Percentiles rank a stretch among this genome's conserved stretches.
These are phyloP conservation scores for Fomitopsis pulvina DNA, from an alignment of 768 basidiomycete genomes.

Conservation along the genomic window DNA sequence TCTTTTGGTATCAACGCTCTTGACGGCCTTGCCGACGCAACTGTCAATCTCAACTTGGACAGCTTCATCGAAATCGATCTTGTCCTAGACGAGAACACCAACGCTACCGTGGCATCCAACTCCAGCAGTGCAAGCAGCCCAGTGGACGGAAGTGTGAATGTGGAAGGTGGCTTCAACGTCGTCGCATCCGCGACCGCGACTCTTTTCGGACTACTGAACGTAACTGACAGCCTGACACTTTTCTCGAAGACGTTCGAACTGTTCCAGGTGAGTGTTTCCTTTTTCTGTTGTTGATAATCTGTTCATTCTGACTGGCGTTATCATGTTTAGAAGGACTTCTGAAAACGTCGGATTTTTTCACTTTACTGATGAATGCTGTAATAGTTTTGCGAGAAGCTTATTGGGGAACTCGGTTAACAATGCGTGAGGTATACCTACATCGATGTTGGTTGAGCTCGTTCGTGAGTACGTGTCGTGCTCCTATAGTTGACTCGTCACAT, in stretches of 20 bases:
- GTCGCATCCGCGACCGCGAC: slow-evolving; percentile 16
- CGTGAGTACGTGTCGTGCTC: too few species aligned
- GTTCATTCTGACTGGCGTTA: too few species aligned
- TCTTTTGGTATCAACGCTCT: slow-evolving; percentile 40
- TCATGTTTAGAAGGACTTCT: too few species aligned
- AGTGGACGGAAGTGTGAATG: slow-evolving; percentile 17
- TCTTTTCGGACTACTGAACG: slow-evolving; percentile 19
- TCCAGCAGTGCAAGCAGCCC: slow-evolving; percentile 8
- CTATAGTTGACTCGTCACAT: too few species aligned
- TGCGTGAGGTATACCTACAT: too few species aligned
- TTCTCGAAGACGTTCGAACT: slow-evolving; percentile 19
- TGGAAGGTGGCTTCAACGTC: slow-evolving; percentile 16
- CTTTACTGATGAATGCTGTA: too few species aligned
- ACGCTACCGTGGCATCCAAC: not conserved
- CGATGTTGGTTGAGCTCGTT: too few species aligned
- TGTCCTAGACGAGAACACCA: slow-evolving; percentile 13
- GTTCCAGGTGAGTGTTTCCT: slow-evolving; percentile 19
- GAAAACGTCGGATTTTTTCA: too few species aligned
- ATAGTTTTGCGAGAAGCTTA: too few species aligned
- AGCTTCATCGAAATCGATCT: slow-evolving; percentile 22
- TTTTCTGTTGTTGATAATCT: too few species aligned
- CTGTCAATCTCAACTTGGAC: slow-evolving; percentile 35
- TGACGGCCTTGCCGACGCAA: slow-evolving; percentile 27
- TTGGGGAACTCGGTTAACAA: too few species aligned
- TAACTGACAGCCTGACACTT: slow-evolving; percentile 11